Evolutionary conservation across 1,139 yeast species (phyloP).

Genomic region (Sugiyamaella castrensis): DNA sequence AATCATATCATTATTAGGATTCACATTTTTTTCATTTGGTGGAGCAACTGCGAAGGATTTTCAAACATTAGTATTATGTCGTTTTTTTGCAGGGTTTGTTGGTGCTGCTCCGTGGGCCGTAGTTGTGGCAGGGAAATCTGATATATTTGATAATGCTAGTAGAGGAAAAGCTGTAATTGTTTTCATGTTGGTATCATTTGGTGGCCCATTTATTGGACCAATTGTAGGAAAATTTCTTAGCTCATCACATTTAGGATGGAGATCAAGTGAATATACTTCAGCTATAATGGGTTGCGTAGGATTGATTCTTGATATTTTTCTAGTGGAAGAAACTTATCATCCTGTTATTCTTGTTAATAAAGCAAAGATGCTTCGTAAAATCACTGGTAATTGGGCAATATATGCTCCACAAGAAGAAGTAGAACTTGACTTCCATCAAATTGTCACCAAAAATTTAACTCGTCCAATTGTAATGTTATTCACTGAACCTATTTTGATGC

Average conservation of each 20-base stretch:
- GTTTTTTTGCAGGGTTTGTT: slow-evolving; percentile 73
- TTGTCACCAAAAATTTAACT: slow-evolving; percentile 62
- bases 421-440: slow-evolving; percentile 57
- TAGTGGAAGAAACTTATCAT: slow-evolving; percentile 49
- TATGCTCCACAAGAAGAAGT: slow-evolving; percentile 81
- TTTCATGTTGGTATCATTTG: slow-evolving; percentile 62
- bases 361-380: slow-evolving; percentile 48
- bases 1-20: slow-evolving; percentile 54
- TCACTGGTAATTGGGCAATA: slow-evolving; percentile 68
- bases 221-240: slow-evolving; percentile 36
- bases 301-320: slow-evolving; percentile 34
- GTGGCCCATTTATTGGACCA: slow-evolving; percentile 75
- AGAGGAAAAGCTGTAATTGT: slow-evolving; percentile 70
- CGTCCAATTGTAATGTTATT: slow-evolving; percentile 70
- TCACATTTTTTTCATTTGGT: slow-evolving; percentile 61
- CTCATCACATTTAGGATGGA: slow-evolving; percentile 48
- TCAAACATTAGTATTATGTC: slow-evolving; percentile 66
- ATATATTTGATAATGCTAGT: slow-evolving; percentile 54
- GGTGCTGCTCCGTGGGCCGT: slow-evolving; percentile 82
- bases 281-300: slow-evolving; percentile 47
- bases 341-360: slow-evolving; percentile 44
- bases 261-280: slow-evolving; percentile 55
- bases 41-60: slow-evolving; percentile 69
- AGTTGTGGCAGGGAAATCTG: slow-evolving; percentile 78
- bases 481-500: slow-evolving; percentile 68